Conservation (phyloP, 371 early-diverging fungal species). For the Sanchytrium tribonematis region DNA sequence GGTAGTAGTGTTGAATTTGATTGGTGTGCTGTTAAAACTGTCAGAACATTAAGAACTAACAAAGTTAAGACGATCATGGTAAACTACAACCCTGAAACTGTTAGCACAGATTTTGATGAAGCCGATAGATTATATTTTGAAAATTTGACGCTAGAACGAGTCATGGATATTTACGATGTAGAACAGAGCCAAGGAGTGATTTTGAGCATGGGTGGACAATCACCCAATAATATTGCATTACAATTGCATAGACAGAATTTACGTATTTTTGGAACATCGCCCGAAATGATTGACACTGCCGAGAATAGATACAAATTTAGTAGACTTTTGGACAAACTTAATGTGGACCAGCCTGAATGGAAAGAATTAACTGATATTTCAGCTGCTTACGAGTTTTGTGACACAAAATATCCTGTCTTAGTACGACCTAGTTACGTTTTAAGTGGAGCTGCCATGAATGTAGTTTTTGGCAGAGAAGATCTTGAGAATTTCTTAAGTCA, state of each 20-base stretch:
- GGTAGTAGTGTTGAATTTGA: constrained; percentile 81
- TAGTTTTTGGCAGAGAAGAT: constrained; percentile 38
- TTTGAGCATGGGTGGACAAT: constrained; percentile 65
- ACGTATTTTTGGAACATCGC: constrained; percentile 61
- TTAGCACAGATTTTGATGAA: constrained; percentile 81
- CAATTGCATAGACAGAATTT: constrained; percentile 20
- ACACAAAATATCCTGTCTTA: constrained; percentile 60
- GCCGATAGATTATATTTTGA: constrained; percentile 81
- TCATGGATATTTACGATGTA: constrained; percentile 64
- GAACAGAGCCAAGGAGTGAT: constrained; percentile 51
- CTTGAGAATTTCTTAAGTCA: constrained; percentile 37
- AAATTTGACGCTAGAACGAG: constrained; percentile 58
- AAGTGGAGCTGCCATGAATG: constrained; percentile 87
- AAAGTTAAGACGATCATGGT: constrained; percentile 67
- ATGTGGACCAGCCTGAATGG: constrained; percentile 80
- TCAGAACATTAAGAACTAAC: constrained; percentile 42
- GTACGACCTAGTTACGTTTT: constrained; percentile 80
- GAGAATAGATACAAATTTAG: constrained; percentile 81
- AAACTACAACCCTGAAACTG: constrained; percentile 91
- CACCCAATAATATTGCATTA: constrained; percentile 77
- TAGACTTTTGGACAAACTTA: constrained; percentile 49
- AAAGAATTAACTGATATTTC: constrained; percentile 51
- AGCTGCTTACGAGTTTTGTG: constrained; percentile 46
- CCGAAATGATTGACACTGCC: constrained; percentile 61
- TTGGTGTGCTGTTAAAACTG: constrained; percentile 61